Conservation (phyloP, 805 yeast species). For the Lachancea quebecensis region DNA sequence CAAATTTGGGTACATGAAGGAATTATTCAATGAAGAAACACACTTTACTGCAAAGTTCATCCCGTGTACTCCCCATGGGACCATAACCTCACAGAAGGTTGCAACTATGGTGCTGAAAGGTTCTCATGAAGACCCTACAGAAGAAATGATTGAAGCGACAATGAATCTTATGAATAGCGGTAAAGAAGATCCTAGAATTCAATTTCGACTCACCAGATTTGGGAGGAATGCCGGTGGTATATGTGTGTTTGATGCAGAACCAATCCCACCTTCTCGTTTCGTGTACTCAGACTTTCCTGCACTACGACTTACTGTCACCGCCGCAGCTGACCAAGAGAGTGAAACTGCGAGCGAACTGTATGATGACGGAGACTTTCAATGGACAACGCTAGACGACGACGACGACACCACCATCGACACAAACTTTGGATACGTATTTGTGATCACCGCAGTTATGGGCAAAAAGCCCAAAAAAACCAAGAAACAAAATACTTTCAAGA, state of each 20-base stretch:
- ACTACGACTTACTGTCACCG: constrained; percentile 16
- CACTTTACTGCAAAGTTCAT: constrained; percentile 4
- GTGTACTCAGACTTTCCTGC: constrained; percentile 9
- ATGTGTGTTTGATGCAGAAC: constrained; percentile 20
- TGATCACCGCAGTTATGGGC: constrained; percentile 6
- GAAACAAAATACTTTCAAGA: neutral
- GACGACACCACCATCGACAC: constrained; percentile 6
- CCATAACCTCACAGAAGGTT: constrained; percentile 4
- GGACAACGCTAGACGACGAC: constrained; percentile 16
- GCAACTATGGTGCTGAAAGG: constrained; percentile 15
- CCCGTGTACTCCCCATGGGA: constrained; percentile 4
- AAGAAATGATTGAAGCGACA: constrained; percentile 5
- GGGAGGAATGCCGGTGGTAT: constrained; percentile 14
- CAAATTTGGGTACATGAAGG: constrained; percentile 7
- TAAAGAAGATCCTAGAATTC: constrained; percentile 5
- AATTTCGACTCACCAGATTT: constrained; percentile 23
- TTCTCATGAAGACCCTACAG: constrained; percentile 14
- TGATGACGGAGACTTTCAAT: constrained; percentile 13
- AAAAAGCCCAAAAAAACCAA: constrained; percentile 2
- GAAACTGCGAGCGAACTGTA: constrained; percentile 9
- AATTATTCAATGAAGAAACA: constrained; percentile 12
- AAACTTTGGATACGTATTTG: constrained; percentile 11
- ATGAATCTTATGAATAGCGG: constrained; percentile 11
- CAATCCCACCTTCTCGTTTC: constrained; percentile 4
- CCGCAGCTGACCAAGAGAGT: constrained; percentile 7